phyloP scores from a whole-genome alignment of 139 green algal species.

The Klebsormidium nitens region DNA sequence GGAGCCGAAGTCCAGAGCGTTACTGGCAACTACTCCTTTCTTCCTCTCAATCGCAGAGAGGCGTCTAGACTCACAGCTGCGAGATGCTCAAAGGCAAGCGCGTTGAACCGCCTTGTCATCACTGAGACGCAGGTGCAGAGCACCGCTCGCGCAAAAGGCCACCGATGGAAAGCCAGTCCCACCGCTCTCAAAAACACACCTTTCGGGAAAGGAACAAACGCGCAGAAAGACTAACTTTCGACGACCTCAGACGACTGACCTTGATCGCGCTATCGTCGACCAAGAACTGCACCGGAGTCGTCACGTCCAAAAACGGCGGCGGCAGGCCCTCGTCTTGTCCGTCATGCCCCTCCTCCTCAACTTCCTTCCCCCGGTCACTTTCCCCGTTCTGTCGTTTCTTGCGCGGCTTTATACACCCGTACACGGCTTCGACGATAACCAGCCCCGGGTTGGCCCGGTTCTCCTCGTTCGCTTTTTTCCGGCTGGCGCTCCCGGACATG shows the following conservation, averaged over 20 bases:
- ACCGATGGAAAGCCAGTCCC: no score
- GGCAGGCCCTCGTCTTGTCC: constrained; percentile 6
- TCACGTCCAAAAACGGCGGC: constrained; percentile 12
- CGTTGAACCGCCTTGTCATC: no score
- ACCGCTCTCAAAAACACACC: no score
- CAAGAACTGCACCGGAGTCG: constrained; percentile 18
- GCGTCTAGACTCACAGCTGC: no score
- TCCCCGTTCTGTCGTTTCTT: neutral
- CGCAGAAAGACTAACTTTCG: no score
- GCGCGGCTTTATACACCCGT: neutral
- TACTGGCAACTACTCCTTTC: no score
- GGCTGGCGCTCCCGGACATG: neutral
- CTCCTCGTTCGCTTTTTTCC: constrained; percentile 9
- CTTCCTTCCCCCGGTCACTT: neutral
- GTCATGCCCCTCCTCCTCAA: neutral
- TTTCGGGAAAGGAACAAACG: no score
- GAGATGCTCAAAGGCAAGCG: no score
- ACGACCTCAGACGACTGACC: neutral
- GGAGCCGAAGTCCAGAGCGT: no score
- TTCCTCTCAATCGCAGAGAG: no score
- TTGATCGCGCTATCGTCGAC: constrained; percentile 5
- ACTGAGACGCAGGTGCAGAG: no score
- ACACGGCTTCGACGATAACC: constrained; percentile 6
- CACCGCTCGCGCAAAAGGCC: no score
- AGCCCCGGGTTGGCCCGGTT: neutral